Evolutionary conservation across 2,329 filamentous ascomycete genomes (phyloP).

Genomic region (Alternaria arborescens): DNA sequence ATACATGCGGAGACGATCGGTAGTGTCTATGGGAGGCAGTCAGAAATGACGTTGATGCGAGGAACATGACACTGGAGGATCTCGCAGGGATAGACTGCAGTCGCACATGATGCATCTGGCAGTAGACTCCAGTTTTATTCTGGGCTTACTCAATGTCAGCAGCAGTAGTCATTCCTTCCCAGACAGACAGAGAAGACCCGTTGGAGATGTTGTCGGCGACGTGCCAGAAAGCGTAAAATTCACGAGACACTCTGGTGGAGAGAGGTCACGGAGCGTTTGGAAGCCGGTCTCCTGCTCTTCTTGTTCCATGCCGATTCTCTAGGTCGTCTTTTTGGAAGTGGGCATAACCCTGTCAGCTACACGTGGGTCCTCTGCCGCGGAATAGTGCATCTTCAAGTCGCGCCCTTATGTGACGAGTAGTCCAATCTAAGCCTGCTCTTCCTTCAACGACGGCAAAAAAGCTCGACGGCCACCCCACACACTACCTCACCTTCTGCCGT

Average conservation of each 20-base stretch:
- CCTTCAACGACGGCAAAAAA: slow-evolving; percentile 5
- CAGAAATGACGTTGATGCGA: slow-evolving; percentile 10
- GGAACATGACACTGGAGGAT: neutral
- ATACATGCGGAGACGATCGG: slow-evolving; percentile 9
- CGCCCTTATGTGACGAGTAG: slow-evolving; percentile 10
- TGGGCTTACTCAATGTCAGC: neutral
- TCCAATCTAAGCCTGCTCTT: slow-evolving; percentile 5
- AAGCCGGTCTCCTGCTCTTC: slow-evolving; percentile 5
- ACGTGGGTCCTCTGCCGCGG: slow-evolving; percentile 29
- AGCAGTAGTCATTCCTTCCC: neutral
- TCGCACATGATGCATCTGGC: neutral
- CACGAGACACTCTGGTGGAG: slow-evolving; percentile 11
- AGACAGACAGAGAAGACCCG: neutral
- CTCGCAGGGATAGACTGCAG: slow-evolving; percentile 1
- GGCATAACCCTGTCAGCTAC: slow-evolving; percentile 22
- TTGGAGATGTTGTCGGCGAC: neutral
- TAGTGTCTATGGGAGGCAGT: slow-evolving; percentile 7
- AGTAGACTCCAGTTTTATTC: neutral
- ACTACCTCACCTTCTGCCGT: slow-evolving; percentile 19
- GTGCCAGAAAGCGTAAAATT: neutral
- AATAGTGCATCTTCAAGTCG: slow-evolving; percentile 15
- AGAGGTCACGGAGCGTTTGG: slow-evolving; percentile 21
- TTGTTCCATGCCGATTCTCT: slow-evolving; percentile 24
- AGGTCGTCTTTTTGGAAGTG: slow-evolving; percentile 14
- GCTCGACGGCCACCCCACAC: slow-evolving; percentile 6